These are phyloP conservation scores for Aspergillus bombycis DNA, from an alignment of 2,329 filamentous ascomycete genomes.

Conservation along the genomic window DNA sequence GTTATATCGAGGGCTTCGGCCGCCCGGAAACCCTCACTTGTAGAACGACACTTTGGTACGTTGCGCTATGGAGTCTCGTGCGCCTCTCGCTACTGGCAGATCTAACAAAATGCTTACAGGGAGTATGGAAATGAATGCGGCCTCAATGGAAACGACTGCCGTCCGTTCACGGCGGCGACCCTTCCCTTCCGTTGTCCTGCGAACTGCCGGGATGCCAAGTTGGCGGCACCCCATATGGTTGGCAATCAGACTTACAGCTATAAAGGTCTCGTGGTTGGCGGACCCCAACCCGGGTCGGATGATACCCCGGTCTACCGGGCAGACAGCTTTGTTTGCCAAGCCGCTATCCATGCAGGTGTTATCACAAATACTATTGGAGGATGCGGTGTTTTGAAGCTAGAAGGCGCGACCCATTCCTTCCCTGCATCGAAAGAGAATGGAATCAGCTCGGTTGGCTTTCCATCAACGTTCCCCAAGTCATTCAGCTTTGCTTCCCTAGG, in stretches of 20 bases:
- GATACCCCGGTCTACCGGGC: constrained; percentile 72
- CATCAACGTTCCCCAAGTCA: constrained; percentile 86
- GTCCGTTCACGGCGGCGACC: constrained; percentile 56
- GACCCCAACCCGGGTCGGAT: constrained; percentile 42
- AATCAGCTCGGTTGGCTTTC: constrained; percentile 76
- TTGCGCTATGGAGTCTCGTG: neutral
- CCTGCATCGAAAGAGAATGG: constrained; percentile 68
- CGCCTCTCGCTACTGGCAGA: too few species aligned
- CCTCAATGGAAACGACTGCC: constrained; percentile 58
- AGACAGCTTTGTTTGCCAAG: constrained; percentile 84
- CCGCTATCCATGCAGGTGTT: constrained; percentile 82
- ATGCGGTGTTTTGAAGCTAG: constrained; percentile 76
- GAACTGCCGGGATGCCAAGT: constrained; percentile 51
- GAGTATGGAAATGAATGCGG: constrained; percentile 52
- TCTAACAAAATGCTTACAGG: constrained; percentile 30
- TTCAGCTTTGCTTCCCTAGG: constrained; percentile 73
- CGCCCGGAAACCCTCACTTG: constrained; percentile 50
- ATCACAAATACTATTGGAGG: constrained; percentile 73
- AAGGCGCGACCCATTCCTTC: constrained; percentile 69
- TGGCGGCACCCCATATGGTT: constrained; percentile 55
- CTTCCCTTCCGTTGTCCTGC: constrained; percentile 61
- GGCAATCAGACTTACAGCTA: constrained; percentile 57
- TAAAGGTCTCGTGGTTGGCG: constrained; percentile 56
- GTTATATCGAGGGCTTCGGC: constrained; percentile 54
- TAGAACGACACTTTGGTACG: constrained; percentile 50